phyloP scores from a whole-genome alignment of 2,329 filamentous ascomycete species.

The Madurella fahalii region DNA sequence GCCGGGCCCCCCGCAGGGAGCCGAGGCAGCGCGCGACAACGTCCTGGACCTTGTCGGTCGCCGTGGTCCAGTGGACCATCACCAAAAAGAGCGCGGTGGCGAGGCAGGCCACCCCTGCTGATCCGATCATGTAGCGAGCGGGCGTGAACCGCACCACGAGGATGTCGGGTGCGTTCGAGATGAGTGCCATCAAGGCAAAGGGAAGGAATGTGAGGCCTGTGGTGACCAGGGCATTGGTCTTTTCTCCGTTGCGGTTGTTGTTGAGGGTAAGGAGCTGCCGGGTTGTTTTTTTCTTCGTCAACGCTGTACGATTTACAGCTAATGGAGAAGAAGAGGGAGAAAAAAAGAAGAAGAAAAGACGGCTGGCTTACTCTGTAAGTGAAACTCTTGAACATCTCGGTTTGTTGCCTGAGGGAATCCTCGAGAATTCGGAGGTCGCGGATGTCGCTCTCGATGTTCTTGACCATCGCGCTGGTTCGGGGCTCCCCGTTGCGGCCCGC shows the following conservation, averaged over 20 bases:
- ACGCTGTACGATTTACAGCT: too few relatives aligned
- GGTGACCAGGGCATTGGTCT: constrained; percentile 4
- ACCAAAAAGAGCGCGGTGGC: neutral
- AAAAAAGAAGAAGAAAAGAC: too few relatives aligned
- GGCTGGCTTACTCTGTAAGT: neutral
- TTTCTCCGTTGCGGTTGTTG: constrained; percentile 1
- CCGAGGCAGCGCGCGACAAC: neutral
- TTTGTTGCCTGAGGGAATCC: neutral
- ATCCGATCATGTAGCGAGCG: neutral
- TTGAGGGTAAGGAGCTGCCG: constrained; percentile 2
- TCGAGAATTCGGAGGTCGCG: constrained; percentile 4
- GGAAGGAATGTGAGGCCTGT: constrained; percentile 8
- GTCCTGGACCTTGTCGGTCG: neutral
- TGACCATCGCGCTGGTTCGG: neutral
- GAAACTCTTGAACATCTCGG: neutral
- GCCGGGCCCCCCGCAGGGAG: neutral
- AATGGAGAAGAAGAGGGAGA: too few relatives aligned
- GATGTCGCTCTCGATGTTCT: constrained; percentile 6
- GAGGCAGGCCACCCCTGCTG: neutral
- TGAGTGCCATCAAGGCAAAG: constrained; percentile 5
- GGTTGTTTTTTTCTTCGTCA: too few relatives aligned
- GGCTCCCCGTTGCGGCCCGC: neutral
- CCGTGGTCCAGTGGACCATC: neutral
- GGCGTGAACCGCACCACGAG: neutral
- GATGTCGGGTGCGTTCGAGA: constrained; percentile 4